Base-by-base conservation (phyloP, 2,329 filamentous ascomycete species). In the Alternaria sp. region DNA sequence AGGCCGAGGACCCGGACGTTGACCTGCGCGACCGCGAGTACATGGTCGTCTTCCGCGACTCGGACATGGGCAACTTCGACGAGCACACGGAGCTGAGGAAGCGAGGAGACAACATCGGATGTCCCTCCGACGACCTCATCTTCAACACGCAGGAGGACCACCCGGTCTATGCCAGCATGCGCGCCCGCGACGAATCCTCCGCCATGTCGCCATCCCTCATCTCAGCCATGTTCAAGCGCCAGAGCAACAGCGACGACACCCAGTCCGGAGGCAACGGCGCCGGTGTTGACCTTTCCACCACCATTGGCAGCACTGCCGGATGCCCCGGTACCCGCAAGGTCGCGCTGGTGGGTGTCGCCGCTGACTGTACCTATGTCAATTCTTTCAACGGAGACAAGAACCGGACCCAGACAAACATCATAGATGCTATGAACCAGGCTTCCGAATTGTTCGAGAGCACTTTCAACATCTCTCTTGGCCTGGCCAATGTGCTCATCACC, bases 401-500 rank as follows among this genome's bases (percentile, higher is more conserved):
- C 43, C 83, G 87, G n/a, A 86, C 90, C 24, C 86, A 89, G 57
- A 78, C 86, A 63, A 95, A 95, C 75, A 86, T 99, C 63, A 93
- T 99, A 69, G 84, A 83, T 53, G 85, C 92, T 75, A 91, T 99
- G 76, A 97, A 96, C 80, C 84, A 88, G 44, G 95, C 95, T 0
- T 97, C 94, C 2, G 87, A 89, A 63, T 81, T 97, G 9, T 99
- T 95, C 74, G 95, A 99, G 78, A 88, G 85, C 69, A 91, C 91
- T 7, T 98, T 99, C 82, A 97, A 97, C 79, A 94, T 99, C 70
- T 94, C 94, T 0, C 87, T 99, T 36, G 95, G 93, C 43, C 87
- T 99, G 61, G 88, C 90, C 68, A 96, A 97, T 73, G 80, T 99
- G 54, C 91, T 93, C 30, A 87, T 97, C 62, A 92, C 88, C 57